Percentiles rank a stretch among this genome's conserved stretches.
Evolutionary conservation across 192 early-diverging fungal species (phyloP).

Genomic region (Neocallimastix lanati): DNA sequence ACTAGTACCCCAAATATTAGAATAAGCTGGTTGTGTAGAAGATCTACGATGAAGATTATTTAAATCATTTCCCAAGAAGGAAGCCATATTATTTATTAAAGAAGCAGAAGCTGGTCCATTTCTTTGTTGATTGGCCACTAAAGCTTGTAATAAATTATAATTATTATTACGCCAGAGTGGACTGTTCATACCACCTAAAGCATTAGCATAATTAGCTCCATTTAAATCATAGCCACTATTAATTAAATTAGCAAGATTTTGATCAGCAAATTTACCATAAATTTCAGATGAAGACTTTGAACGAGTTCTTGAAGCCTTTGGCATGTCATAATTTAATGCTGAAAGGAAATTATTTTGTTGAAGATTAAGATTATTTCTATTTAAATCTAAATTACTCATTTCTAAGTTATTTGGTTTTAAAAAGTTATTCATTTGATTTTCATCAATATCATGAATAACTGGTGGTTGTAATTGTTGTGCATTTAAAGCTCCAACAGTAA

Average conservation of each 20-base stretch:
- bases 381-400: constrained; percentile 16
- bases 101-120: background rate
- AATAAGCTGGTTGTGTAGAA: constrained; percentile 25
- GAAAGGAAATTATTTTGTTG: constrained; percentile 11
- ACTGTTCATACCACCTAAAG: constrained; percentile 23
- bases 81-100: background rate
- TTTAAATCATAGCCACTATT: constrained; percentile 1
- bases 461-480: background rate
- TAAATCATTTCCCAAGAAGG: background rate
- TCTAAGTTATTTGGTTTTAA: constrained; percentile 19
- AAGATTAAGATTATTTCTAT: constrained; percentile 1
- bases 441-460: background rate
- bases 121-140: background rate
- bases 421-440: constrained; percentile 7
- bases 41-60: constrained; percentile 28
- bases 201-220: constrained; percentile 20
- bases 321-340: constrained; percentile 23
- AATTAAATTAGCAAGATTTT: constrained; percentile 17
- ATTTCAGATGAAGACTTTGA: constrained; percentile 53
- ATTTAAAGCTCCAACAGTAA: constrained; percentile 25
- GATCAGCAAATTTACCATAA: constrained; percentile 31
- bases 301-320: constrained; percentile 24
- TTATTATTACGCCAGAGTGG: constrained; percentile 25
- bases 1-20: constrained; percentile 3
- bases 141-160: constrained; percentile 8